Evolutionary conservation across 441 rosid species (phyloP).

Genomic region (Melastoma candidum): DNA sequence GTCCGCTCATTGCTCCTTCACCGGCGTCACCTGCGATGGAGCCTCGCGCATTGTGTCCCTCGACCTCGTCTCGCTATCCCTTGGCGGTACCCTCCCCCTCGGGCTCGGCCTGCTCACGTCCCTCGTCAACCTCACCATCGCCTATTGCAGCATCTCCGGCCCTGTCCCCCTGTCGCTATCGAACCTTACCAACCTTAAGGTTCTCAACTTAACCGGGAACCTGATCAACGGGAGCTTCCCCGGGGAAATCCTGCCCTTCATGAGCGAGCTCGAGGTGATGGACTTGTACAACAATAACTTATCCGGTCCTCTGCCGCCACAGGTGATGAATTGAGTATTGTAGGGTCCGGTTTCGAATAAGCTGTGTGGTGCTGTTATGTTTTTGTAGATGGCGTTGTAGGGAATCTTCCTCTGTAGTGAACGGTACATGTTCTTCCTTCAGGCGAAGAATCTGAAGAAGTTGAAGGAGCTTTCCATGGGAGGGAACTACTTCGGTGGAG

Average conservation of each 20-base stretch:
- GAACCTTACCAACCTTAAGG: conserved; percentile 40
- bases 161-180: conserved; percentile 44
- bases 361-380: too few species aligned
- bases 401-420: too few species aligned
- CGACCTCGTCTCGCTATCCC: conserved; percentile 32
- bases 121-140: conserved; percentile 54
- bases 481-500: conserved; percentile 68
- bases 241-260: conserved; percentile 31
- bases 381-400: too few species aligned
- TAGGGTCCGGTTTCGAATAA: too few species aligned
- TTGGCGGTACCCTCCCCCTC: conserved; percentile 49
- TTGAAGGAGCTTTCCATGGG: conserved; percentile 49
- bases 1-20: conserved; percentile 60
- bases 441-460: conserved; percentile 24
- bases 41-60: conserved; percentile 48
- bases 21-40: conserved; percentile 57
- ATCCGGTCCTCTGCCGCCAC: conserved; percentile 42
- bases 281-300: conserved; percentile 67
- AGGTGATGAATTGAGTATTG: conserved; percentile 14
- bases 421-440: too few species aligned
- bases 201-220: conserved; percentile 60
- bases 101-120: conserved; percentile 47
- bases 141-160: conserved; percentile 40
- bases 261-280: conserved; percentile 52
- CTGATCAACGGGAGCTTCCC: conserved; percentile 41